Evolutionary conservation across 2,329 filamentous ascomycete genomes (phyloP).

Genomic region (Allantophomopsis lycopodina): DNA sequence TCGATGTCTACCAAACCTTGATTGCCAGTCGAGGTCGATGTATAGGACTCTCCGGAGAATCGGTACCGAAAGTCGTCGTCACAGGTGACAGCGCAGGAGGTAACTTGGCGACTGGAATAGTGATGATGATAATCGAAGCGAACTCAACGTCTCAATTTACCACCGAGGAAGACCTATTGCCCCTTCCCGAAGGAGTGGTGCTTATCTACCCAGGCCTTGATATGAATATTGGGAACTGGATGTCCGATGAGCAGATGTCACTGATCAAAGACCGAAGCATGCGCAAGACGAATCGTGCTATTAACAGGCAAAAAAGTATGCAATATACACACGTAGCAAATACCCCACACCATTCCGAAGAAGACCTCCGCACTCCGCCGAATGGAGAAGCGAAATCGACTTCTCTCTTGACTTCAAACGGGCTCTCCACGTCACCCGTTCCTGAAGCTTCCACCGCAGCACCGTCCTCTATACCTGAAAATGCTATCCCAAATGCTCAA

Average conservation of each 20-base stretch:
- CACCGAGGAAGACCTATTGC: constrained; percentile 44
- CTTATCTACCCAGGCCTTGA: constrained; percentile 84
- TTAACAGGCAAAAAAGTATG: constrained; percentile 73
- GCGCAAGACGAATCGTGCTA: constrained; percentile 62
- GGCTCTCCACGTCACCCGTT: constrained; percentile 2
- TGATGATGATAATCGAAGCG: constrained; percentile 80
- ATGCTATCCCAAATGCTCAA: constrained; percentile 5
- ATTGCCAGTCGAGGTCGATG: constrained; percentile 61
- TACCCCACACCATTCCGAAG: constrained; percentile 69
- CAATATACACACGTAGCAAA: constrained; percentile 77
- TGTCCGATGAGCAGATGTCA: constrained; percentile 96
- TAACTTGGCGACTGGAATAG: constrained; percentile 67
- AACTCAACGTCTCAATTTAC: constrained; percentile 39
- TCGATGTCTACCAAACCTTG: constrained; percentile 69
- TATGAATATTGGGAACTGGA: constrained; percentile 98
- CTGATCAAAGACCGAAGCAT: constrained; percentile 74
- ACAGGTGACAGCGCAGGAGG: constrained; percentile 74
- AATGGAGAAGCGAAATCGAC: constrained; percentile 8
- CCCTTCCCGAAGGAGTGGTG: constrained; percentile 66
- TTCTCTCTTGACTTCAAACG: background rate
- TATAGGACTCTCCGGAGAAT: constrained; percentile 56
- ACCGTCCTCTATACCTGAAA: constrained; percentile 1
- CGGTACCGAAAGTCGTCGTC: constrained; percentile 54
- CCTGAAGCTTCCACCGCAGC: constrained; percentile 7
- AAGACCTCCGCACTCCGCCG: constrained; percentile 16